Base-by-base conservation (phyloP, 2,329 filamentous ascomycete genomes). In the Paracamarosporium sp. region DNA sequence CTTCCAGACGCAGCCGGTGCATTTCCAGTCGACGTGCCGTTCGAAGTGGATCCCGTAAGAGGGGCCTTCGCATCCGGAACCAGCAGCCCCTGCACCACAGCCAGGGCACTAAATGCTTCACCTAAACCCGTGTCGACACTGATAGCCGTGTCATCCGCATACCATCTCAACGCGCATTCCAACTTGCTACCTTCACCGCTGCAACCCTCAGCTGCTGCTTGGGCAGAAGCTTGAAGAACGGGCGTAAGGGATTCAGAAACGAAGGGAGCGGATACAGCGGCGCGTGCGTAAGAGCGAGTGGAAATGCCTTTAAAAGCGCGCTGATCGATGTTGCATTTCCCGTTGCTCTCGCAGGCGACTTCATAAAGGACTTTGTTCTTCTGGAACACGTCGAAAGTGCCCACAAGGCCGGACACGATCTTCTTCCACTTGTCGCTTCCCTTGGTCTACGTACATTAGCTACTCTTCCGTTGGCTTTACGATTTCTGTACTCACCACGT, bases 351-450 rank as follows among this genome's bases (percentile, higher is more conserved):
- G 78, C 89, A 91, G n/a, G 86, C 85, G 43, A 80, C 80, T 74
- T 91, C 88, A 68, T 81, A 86, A 84, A 91, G 86, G 74, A 90
- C 77, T 63, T 86, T 84, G 15, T 78, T 68, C 45, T 78, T 80
- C 4, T 82, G 81, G 45, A 72, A 70, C 15, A 59, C 13, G 3
- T 17, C 11, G 20, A 55, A 68, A 71, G 55, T 35, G 4, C 67
- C 65, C 0, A 63, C 62, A 28, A 72, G 60, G 4, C 65, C 64
- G n/a, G 53, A 50, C 27, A 70, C 59, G 2, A 60, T 51, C 2
- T 61, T 43, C 13, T 63, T 68, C 70, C 69, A 73, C 25, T 62
- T 65, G 13, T 67, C 50, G 38, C 59, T 50, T 15, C 60, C 63
- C 17, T 66, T 62, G 4, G 69, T 71, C 70, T 72, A n/a, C 9